Conservation (phyloP, 192 early-diverging fungal species). For the Coemansia interrupta region DNA sequence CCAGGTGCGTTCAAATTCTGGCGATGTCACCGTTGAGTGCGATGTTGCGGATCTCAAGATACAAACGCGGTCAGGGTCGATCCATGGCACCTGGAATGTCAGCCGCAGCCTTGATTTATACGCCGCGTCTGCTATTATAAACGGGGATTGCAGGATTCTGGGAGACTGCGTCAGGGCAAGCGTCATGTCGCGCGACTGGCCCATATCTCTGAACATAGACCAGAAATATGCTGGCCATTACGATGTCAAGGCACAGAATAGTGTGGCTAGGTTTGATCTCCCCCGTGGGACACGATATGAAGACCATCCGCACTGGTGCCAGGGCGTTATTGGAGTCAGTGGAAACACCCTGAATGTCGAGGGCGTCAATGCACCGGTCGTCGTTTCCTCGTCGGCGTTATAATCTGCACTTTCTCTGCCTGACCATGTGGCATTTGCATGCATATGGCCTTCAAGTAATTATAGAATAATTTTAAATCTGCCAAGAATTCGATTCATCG, state of each 20-base stretch:
- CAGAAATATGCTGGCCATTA: conserved; percentile 21
- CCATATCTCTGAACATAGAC: conserved; percentile 18
- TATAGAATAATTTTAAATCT: too few relatives aligned
- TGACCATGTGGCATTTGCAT: too few relatives aligned
- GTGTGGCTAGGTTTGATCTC: conserved; percentile 19
- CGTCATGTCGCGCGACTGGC: conserved; percentile 19
- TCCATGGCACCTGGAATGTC: conserved; percentile 24
- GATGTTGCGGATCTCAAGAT: conserved; percentile 13
- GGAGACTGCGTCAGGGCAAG: conserved; percentile 5
- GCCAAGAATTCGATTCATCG: too few relatives aligned
- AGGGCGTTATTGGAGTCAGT: conserved; percentile 18
- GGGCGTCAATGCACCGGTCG: conserved; percentile 21
- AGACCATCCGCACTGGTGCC: conserved; percentile 8
- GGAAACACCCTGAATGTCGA: conserved; percentile 16
- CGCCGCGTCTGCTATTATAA: conserved; percentile 18
- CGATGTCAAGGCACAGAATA: conserved; percentile 23
- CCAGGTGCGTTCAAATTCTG: conserved; percentile 4
- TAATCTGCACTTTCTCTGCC: background rate
- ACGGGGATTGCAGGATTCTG: conserved; percentile 7
- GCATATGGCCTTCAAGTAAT: too few relatives aligned
- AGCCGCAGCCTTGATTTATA: conserved; percentile 8
- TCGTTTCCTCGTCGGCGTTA: conserved; percentile 4
- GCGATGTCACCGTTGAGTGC: conserved; percentile 8
- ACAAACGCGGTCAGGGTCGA: conserved; percentile 5
- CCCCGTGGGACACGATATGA: conserved; percentile 8